Evolutionary conservation across 73 alveolate species (phyloP).

Genomic region (Blepharisma stoltei): DNA sequence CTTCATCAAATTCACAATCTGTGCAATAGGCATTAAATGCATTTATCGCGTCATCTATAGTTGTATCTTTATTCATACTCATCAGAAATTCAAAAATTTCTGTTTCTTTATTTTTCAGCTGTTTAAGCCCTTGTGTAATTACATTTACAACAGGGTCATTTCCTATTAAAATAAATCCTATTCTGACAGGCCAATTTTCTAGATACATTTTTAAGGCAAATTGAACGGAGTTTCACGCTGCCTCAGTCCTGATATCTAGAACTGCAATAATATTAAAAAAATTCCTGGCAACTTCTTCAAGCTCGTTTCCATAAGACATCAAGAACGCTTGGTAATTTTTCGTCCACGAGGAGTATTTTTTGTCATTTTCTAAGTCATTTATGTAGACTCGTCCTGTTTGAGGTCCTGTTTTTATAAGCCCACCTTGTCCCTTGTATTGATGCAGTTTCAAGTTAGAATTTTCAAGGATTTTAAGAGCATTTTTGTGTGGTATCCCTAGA

Average conservation of each 20-base stretch:
- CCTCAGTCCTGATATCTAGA: not conserved
- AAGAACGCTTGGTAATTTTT: not conserved
- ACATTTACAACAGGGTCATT: not conserved
- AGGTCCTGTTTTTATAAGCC: not conserved
- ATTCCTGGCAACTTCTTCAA: not conserved
- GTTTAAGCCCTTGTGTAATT: not conserved
- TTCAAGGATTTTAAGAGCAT: not conserved
- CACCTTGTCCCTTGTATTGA: not conserved
- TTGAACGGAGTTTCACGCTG: not conserved
- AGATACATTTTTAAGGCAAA: not conserved
- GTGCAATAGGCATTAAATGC: not conserved
- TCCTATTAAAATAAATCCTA: not conserved
- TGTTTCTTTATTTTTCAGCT: not conserved
- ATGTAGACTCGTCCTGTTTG: slow-evolving; percentile 10
- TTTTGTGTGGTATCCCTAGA: not conserved
- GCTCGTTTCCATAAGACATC: not conserved
- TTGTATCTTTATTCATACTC: not conserved
- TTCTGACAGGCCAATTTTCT: not conserved
- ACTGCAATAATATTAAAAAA: not conserved
- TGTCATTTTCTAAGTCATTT: slow-evolving; percentile 18
- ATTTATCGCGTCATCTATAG: not conserved
- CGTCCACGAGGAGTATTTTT: not conserved
- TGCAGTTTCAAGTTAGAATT: not conserved
- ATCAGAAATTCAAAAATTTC: slow-evolving; percentile 1
- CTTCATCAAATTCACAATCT: slow-evolving; percentile 10